These are phyloP conservation scores for Chloris gayana DNA, from an alignment of 176 grass and related monocot species.

Conservation along the genomic window DNA sequence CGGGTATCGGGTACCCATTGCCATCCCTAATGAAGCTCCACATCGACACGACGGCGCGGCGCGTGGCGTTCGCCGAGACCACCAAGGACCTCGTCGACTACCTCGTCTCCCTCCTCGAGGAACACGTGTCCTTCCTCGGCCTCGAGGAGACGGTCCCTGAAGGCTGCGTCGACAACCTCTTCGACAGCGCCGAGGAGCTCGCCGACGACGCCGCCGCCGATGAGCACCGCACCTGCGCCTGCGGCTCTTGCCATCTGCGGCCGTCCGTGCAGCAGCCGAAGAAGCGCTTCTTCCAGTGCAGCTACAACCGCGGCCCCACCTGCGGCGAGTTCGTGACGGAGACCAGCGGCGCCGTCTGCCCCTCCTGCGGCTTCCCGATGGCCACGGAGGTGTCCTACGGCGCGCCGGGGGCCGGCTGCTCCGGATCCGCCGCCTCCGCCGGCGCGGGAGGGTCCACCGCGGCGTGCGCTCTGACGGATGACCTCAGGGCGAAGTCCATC, in stretches of 20 bases:
- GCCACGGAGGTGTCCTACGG: neutral
- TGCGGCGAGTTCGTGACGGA: neutral
- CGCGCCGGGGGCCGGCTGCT: neutral
- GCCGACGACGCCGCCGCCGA: too few relatives aligned
- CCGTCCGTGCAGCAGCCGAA: neutral
- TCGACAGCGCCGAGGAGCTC: neutral
- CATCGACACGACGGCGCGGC: neutral
- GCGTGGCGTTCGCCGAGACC: neutral
- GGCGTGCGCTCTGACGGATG: conserved; percentile 30
- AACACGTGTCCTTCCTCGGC: neutral
- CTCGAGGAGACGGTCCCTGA: neutral
- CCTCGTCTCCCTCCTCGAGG: neutral
- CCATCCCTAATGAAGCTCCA: neutral
- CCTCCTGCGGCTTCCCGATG: neutral
- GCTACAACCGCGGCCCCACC: neutral
- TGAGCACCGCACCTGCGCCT: too few relatives aligned
- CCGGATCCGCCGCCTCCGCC: neutral
- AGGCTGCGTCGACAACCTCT: neutral
- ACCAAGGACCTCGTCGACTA: neutral
- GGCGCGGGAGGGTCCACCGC: too few relatives aligned
- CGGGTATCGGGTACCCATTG: too few relatives aligned
- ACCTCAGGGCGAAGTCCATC: conserved; percentile 31
- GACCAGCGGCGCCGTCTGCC: neutral
- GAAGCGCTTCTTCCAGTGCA: neutral
- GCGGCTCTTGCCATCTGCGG: too few relatives aligned